Evolutionary conservation across 257 asterid genomes (phyloP).

Genomic region (Capsicum rhomboideum): DNA sequence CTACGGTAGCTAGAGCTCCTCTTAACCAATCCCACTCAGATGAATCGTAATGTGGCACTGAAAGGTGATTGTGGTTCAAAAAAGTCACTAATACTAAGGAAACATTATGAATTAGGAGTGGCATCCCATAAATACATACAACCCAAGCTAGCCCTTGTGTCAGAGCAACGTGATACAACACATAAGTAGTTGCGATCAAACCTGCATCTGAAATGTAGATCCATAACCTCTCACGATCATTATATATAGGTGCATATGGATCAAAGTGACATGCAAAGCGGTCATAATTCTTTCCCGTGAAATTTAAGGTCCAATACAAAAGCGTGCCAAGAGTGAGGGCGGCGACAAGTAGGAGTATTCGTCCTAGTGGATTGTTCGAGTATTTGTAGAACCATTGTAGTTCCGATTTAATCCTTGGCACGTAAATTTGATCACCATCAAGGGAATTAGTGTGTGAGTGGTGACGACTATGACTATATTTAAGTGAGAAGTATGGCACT

Average conservation of each 20-base stretch:
- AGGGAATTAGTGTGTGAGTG: not conserved
- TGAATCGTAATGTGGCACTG: slow-evolving; percentile 3
- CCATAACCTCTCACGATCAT: too few species aligned
- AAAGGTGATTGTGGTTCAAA: not conserved
- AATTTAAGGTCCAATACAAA: too few species aligned
- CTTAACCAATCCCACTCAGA: slow-evolving; percentile 6
- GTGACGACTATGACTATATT: not conserved
- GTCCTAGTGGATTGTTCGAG: not conserved
- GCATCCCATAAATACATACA: not conserved
- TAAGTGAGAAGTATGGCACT: too few species aligned
- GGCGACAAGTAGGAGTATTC: not conserved
- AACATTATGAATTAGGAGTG: not conserved
- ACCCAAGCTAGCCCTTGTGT: not conserved
- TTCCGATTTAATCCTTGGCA: not conserved
- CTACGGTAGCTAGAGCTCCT: slow-evolving; percentile 6
- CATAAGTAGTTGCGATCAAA: too few species aligned
- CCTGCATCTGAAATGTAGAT: too few species aligned
- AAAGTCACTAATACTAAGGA: not conserved
- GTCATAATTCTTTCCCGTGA: too few species aligned
- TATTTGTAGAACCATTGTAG: not conserved
- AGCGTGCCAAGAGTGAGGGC: too few species aligned
- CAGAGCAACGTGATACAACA: too few species aligned
- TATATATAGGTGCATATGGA: too few species aligned
- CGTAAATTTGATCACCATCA: not conserved
- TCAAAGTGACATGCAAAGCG: too few species aligned